phyloP scores from a whole-genome alignment of 2,329 filamentous ascomycete species.

The Paecilomyces sp. region DNA sequence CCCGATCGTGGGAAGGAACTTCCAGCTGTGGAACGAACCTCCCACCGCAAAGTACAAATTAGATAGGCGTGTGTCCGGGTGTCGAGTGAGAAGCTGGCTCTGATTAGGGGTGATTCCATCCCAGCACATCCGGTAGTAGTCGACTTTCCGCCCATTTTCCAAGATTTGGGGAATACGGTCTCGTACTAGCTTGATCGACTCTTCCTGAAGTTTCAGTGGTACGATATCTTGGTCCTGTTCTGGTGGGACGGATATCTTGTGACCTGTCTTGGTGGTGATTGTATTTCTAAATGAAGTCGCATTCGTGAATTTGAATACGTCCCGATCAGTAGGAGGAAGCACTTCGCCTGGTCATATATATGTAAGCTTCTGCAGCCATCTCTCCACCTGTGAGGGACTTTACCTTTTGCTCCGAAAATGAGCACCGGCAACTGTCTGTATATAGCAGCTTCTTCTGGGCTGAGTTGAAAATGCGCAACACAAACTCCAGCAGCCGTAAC shows the following conservation, averaged over 20 bases:
- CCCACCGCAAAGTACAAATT: slow-evolving; percentile 56
- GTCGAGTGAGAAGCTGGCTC: slow-evolving; percentile 52
- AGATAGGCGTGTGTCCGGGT: slow-evolving; percentile 42
- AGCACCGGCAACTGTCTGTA: slow-evolving; percentile 50
- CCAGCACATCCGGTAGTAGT: slow-evolving; percentile 47
- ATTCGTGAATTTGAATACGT: slow-evolving; percentile 55
- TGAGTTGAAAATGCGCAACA: slow-evolving; percentile 51
- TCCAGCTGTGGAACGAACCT: slow-evolving; percentile 59
- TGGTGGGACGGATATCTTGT: slow-evolving; percentile 48
- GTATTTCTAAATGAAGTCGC: slow-evolving; percentile 53
- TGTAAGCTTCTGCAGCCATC: neutral
- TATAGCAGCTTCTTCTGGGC: slow-evolving; percentile 41
- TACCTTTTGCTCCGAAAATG: slow-evolving; percentile 38
- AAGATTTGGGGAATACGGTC: slow-evolving; percentile 21
- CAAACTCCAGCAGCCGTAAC: slow-evolving; percentile 54
- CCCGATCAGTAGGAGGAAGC: slow-evolving; percentile 43
- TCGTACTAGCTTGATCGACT: slow-evolving; percentile 24
- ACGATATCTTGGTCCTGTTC: slow-evolving; percentile 37
- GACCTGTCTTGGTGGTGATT: slow-evolving; percentile 39
- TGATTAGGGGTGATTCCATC: slow-evolving; percentile 56
- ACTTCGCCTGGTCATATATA: slow-evolving; percentile 27
- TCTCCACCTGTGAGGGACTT: too few species aligned
- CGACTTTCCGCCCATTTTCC: slow-evolving; percentile 21
- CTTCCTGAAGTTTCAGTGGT: slow-evolving; percentile 34
- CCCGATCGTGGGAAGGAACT: slow-evolving; percentile 58